Evolutionary conservation across 352 stramenopile genomes (phyloP), one percentile per base, ranked within the genome.

Genomic region (Globisporangium sylvaticum): DNA sequence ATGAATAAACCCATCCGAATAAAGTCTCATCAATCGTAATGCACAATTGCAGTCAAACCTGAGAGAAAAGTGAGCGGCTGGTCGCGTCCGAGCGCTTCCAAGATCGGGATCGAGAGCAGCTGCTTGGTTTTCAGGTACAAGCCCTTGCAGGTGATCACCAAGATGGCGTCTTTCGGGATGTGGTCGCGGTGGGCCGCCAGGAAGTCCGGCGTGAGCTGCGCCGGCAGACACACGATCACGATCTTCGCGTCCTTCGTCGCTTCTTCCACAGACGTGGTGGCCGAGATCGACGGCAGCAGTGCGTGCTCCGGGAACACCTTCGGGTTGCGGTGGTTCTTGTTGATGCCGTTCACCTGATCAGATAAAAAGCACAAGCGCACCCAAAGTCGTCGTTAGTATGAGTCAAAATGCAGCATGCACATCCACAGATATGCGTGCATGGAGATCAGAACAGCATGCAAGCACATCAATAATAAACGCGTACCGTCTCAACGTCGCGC

Each of bases 211-310:
- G 89, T 97, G 53, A 98, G 95, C 77, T 99, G 97, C 52, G 97
- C 96, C 4, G 97, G 97, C 15, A 99, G 91, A 62, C 95, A 97
- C 73, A 99, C 93, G 62, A 99, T 96, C 53, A 99, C 91, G 60
- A 97, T 81, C 64, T 89, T 90, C 25, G 95, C 95, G 78, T 94
- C 91, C 0, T 67, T 71, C 25, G 98, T 85, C 52, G 92, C 95
- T 27, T 96, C 79, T 42, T 79, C 62, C 20, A 97, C 88, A 50
- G 97, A 85, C 12, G 89, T 88, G 25, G 95, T 99, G 4, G 97
- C 96, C 22, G 84, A 67, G 44, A 98, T 87, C 34, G 76, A 81
- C 12, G 77, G 70, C 2, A 94, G 86, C 46, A 99, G 72, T 34
- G 83, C 70, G 66, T 97, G 85, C 58, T 98, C 87, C 15, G 80